Evolutionary conservation across 2,329 filamentous ascomycete genomes (phyloP).

Genomic region (Sporothrix humicola): DNA sequence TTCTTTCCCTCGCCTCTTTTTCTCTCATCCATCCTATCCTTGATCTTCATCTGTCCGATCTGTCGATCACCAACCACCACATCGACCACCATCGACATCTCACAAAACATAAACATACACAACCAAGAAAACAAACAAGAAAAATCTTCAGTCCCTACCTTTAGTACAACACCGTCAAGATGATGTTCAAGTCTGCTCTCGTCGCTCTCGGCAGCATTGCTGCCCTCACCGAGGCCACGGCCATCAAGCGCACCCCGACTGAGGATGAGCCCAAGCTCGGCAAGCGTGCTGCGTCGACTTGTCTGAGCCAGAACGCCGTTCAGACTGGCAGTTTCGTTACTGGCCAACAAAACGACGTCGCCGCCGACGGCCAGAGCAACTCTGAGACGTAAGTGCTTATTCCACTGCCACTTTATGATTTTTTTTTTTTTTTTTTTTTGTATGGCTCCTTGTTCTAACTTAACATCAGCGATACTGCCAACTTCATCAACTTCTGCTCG

Average conservation of each 20-base stretch:
- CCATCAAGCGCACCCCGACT: conserved; percentile 50
- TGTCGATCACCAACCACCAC: conserved; percentile 36
- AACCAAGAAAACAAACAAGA: conserved; percentile 17
- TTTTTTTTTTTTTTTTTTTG: too few species aligned
- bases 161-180: conserved; percentile 45
- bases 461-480: conserved; percentile 56
- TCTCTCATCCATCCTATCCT: background rate
- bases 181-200: conserved; percentile 59
- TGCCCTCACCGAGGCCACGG: conserved; percentile 53
- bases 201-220: conserved; percentile 57
- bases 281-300: conserved; percentile 42
- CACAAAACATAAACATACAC: conserved; percentile 6
- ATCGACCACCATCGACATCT: background rate
- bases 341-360: conserved; percentile 52
- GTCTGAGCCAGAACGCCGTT: conserved; percentile 52
- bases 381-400: conserved; percentile 55
- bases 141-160: background rate
- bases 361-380: conserved; percentile 55
- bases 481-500: conserved; percentile 70
- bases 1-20: background rate
- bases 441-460: background rate
- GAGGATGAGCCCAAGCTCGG: conserved; percentile 42
- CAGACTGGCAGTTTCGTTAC: conserved; percentile 58
- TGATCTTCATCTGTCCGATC: conserved; percentile 35
- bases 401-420: background rate